Evolutionary conservation across 352 stramenopile species (phyloP), one percentile per base, ranked within the genome.

Genomic region (Phytopythium vexans): DNA sequence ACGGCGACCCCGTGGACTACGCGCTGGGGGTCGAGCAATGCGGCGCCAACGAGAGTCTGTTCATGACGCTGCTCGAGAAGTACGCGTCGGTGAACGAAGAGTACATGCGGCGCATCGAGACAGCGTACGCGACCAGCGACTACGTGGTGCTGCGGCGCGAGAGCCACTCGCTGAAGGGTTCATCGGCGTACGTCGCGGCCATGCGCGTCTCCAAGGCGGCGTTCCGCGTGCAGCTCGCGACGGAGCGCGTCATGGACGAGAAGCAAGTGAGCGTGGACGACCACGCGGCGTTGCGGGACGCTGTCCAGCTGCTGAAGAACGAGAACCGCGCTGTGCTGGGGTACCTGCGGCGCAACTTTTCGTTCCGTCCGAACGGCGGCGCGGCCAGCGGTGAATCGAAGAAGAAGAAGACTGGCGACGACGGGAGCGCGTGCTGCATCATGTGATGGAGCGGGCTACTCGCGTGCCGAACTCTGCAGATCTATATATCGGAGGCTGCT

Each of bases 161-260:
- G 54, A 88, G 78, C 49, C 85, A 94, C 54, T 94, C 85, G 9
- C 58, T 94, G n/a, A 94, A 94, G 58, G 84, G 85, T n/a, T 92
- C 81, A 6, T 92, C 85, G 1, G 85, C 85, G 8, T 94, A 94
- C 41, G 82, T 92, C 2, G 85, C 85, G 7, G 85, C 85, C 1
- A 76, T 91, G 71, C 78, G 85, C 31, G 79, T 94, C 31, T 92
- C 80, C 8, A 94, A 94, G 58, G 73, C 81, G 8, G 74, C 85
- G 14, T 92, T 92, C 66, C 79, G 85, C 12, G 60, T 94, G 4
- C 82, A 94, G 60, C 57, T 92, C 3, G 79, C 79, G 3, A 89
- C 76, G 7, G 82, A 89, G 47, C 76, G 85, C 14, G 62, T 91
- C n/a, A 89, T 94, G 72, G 77, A 89, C 11, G 59, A 60, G 33